Evolutionary conservation across 192 early-diverging fungal species (phyloP), one percentile per base, ranked within the genome.

Genomic region (Dissophora ornata): DNA sequence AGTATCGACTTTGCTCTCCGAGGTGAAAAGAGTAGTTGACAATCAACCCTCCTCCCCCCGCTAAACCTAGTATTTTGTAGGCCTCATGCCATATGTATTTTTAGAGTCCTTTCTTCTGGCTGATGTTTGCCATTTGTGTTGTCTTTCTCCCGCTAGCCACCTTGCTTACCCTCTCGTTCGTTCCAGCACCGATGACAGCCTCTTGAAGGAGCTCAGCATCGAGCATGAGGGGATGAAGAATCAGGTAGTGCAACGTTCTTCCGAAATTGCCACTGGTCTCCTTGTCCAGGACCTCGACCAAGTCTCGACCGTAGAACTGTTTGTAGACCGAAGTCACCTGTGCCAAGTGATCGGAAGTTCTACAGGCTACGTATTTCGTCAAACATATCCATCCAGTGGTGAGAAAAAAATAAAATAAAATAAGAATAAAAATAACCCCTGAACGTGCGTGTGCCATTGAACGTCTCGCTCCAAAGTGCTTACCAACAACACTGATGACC

Each of bases 401-500:
- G 12, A 5, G 11, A 47, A 40, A 48, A 34, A 21, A 34, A 29
- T 21, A 46, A 32, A 47, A 42, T 30, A 12, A 51, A 36, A 7
- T 42, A 0, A 42, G 30, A 16, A 18, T 4, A 36, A 28, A 28
- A 21, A 3, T n/a, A n/a, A n/a, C n/a, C n/a, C n/a, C n/a, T n/a
- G n/a, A n/a, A n/a, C n/a, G n/a, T n/a, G n/a, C n/a, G n/a, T n/a
- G n/a, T n/a, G n/a, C n/a, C n/a, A n/a, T n/a, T n/a, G n/a, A n/a
- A n/a, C n/a, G n/a, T n/a, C n/a, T n/a, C n/a, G n/a, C 7, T 36
- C 44, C 12, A 45, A 53, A 2, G 5, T 41, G 1, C 56, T 59
- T 67, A 77, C 71, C 71, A 47, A 77, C 71, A 34, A 77, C 71
- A 50, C 71, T 62, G 25, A 77, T 77, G 57, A 77, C 58, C 8